These are phyloP conservation scores for Solanum medicagineum DNA, from an alignment of 257 asterid genomes.

Conservation along the genomic window DNA sequence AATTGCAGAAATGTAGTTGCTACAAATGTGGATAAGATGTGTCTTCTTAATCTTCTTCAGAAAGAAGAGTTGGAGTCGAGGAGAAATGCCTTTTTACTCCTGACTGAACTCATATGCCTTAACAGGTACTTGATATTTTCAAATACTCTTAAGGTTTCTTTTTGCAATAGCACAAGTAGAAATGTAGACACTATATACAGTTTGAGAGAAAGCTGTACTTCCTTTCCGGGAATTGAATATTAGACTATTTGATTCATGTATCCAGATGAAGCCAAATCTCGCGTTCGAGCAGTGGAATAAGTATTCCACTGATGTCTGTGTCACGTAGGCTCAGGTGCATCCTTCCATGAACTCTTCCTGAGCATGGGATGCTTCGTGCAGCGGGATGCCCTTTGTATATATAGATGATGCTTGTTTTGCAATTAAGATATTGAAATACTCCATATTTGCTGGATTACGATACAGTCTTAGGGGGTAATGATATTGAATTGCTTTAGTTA, in stretches of 20 bases:
- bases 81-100: constrained; percentile 22
- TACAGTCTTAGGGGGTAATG: neutral
- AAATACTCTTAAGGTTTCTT: neutral
- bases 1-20: constrained; percentile 34
- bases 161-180: neutral
- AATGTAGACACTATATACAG: neutral
- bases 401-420: neutral
- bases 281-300: neutral
- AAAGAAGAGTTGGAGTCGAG: constrained; percentile 19
- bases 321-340: neutral
- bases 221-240: neutral
- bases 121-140: constrained; percentile 37
- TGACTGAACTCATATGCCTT: constrained; percentile 50
- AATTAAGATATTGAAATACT: neutral
- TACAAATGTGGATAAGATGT: constrained; percentile 21
- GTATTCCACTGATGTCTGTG: neutral
- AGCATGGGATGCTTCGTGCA: neutral
- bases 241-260: neutral
- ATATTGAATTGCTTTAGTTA: neutral
- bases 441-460: neutral
- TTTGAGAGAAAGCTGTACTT: neutral
- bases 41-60: constrained; percentile 36
- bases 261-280: neutral
- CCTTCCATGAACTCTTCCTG: neutral
- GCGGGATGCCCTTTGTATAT: neutral